Evolutionary conservation across 306 rosid genomes (phyloP), one percentile per base, ranked within the genome.

Genomic region (Pachyrhizus erosus): DNA sequence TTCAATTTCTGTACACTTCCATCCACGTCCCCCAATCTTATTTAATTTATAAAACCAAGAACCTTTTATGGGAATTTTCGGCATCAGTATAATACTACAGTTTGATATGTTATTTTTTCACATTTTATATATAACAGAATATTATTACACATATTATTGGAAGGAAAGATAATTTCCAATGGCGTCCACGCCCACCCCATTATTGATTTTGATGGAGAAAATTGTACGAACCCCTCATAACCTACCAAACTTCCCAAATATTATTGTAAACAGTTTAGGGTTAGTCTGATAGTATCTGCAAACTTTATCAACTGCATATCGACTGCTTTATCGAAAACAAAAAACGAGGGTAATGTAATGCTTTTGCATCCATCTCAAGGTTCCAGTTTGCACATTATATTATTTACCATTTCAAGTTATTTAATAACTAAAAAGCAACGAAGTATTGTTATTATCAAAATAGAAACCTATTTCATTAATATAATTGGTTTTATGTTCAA

Each of bases 301-400:
- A 8, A 31, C 48, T 64, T n/a, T 29, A 43, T 46, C 33, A 3
- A 42, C 20, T 11, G 78, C 20, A 18, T 33, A 54, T 73, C 17
- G 40, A 71, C 45, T 5, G 49, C 20, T 13, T 20, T 78, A 31
- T 62, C 12, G 8, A 4, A 17, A 62, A 62, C 18, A 15, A 33
- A 58, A 58, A 24, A 18, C 15, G 6, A 10, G 65, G 65, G n/a
- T 24, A 0, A 11, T 31, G 76, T 18, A 70, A 55, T 70, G 60
- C 27, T 57, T 67, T 54, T 80, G 77, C 62, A 51, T 24, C 40
- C 61, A 17, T 52, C 42, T 7, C 75, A 39, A 17, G 67, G 27
- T 48, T 51, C 62, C 57, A 7, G 18, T 18, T 43, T 60, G 76
- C 58, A 23, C 64, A 74, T 11, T 70, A 5, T 70, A 23, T 42